Evolutionary conservation across 305 asterid species (phyloP).

Genomic region (Solanum aculeatissimum): DNA sequence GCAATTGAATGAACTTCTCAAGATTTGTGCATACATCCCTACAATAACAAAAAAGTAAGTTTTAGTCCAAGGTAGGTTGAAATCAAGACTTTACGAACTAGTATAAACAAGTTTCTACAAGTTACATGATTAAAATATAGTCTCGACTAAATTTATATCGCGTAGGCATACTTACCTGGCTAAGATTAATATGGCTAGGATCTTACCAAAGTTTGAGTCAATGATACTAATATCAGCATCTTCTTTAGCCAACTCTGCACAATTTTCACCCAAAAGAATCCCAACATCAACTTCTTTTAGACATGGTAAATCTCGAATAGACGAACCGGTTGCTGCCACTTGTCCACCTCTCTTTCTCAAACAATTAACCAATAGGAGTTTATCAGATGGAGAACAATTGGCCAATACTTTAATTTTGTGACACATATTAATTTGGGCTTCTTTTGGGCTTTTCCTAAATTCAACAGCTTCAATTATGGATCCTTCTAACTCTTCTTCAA

Average conservation of each 20-base stretch:
- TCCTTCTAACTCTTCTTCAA: conserved; percentile 9
- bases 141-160: background rate
- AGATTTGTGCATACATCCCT: conserved; percentile 12
- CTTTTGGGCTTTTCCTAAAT: conserved; percentile 14
- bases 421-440: conserved; percentile 7
- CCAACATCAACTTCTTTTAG: conserved; percentile 32
- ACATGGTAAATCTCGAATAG: conserved; percentile 18
- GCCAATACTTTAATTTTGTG: conserved; percentile 16
- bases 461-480: conserved; percentile 11
- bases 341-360: conserved; percentile 11
- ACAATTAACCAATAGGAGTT: conserved; percentile 18
- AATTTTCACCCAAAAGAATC: conserved; percentile 4
- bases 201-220: background rate
- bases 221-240: conserved; percentile 9
- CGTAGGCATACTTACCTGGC: conserved; percentile 13
- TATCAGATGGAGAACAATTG: conserved; percentile 20
- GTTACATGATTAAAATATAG: background rate
- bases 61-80: background rate
- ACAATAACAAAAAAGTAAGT: background rate
- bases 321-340: conserved; percentile 11
- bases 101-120: no score
- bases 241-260: background rate
- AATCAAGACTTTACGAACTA: no score
- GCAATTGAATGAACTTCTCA: conserved; percentile 15
- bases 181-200: conserved; percentile 6